Conservation (phyloP, 371 early-diverging fungal genomes). For the Mortierella sp. region DNA sequence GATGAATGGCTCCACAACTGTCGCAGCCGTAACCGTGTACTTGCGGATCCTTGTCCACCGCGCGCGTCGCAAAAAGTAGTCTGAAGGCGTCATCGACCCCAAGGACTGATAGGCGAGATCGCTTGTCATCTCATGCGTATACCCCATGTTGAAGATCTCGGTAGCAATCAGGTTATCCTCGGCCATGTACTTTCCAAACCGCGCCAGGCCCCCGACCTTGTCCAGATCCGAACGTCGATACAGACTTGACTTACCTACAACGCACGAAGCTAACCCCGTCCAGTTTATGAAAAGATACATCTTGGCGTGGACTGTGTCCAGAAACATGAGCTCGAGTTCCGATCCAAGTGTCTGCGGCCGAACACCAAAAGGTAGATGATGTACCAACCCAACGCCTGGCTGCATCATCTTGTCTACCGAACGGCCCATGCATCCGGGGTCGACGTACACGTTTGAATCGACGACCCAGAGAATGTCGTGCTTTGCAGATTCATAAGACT, state of each 20-base stretch:
- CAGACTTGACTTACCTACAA: slow-evolving; percentile 94
- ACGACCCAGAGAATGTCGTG: slow-evolving; percentile 93
- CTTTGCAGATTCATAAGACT: slow-evolving; percentile 79
- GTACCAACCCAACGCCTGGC: slow-evolving; percentile 89
- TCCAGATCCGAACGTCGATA: slow-evolving; percentile 88
- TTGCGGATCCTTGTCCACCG: slow-evolving; percentile 95
- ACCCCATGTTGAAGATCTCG: slow-evolving; percentile 82
- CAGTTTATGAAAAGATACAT: slow-evolving; percentile 93
- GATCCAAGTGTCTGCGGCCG: slow-evolving; percentile 82
- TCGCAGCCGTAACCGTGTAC: slow-evolving; percentile 87
- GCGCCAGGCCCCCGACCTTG: slow-evolving; percentile 79
- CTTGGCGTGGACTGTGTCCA: slow-evolving; percentile 91
- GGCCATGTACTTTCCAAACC: slow-evolving; percentile 90
- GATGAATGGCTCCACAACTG: slow-evolving; percentile 89
- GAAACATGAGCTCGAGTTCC: slow-evolving; percentile 84
- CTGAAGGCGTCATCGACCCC: slow-evolving; percentile 74
- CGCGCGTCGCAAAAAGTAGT: slow-evolving; percentile 83
- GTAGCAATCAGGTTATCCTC: slow-evolving; percentile 95
- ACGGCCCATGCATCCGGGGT: slow-evolving; percentile 78
- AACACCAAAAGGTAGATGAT: slow-evolving; percentile 88
- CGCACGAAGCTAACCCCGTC: slow-evolving; percentile 82
- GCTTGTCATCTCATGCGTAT: slow-evolving; percentile 85
- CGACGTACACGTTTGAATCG: slow-evolving; percentile 89
- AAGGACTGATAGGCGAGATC: slow-evolving; percentile 88
- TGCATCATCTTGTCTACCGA: slow-evolving; percentile 76